Percentiles rank a stretch among this genome's conserved stretches.
phyloP scores from a whole-genome alignment of 2,329 filamentous ascomycete species.

The Nemania sp. region DNA sequence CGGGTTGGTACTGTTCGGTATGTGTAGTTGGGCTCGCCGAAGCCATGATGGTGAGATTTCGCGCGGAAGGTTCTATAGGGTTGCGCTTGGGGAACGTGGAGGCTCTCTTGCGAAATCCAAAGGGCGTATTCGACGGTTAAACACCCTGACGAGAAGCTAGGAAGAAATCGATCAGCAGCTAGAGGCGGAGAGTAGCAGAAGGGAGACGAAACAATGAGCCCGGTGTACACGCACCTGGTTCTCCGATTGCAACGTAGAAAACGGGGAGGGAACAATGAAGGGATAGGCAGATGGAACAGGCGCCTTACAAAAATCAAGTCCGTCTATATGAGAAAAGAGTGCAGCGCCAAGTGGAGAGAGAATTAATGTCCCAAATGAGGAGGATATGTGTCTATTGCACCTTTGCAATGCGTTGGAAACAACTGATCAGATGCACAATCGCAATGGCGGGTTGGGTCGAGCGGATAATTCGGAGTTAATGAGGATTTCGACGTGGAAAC shows the following conservation, averaged over 20 bases:
- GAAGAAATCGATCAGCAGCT: too few relatives aligned
- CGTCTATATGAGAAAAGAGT: slow-evolving; percentile 18
- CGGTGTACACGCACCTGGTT: slow-evolving; percentile 20
- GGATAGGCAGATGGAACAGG: slow-evolving; percentile 22
- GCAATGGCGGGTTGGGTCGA: not conserved
- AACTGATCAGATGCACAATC: slow-evolving; percentile 8
- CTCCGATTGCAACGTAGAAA: slow-evolving; percentile 12
- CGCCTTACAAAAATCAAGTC: slow-evolving; percentile 22
- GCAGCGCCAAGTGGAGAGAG: slow-evolving; percentile 4
- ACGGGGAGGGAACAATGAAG: slow-evolving; percentile 15
- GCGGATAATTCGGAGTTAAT: slow-evolving; percentile 1
- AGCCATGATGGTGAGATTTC: slow-evolving; percentile 50
- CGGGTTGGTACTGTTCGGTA: slow-evolving; percentile 46
- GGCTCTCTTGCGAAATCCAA: slow-evolving; percentile 16
- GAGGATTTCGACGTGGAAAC: slow-evolving; percentile 1
- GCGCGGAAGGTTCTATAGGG: slow-evolving; percentile 14
- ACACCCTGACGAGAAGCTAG: slow-evolving; percentile 6
- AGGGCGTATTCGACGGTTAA: slow-evolving; percentile 9
- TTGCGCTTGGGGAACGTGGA: slow-evolving; percentile 19
- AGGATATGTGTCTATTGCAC: slow-evolving; percentile 12
- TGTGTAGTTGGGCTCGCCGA: slow-evolving; percentile 59
- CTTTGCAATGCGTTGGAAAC: slow-evolving; percentile 9
- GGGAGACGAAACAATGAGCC: slow-evolving; percentile 1
- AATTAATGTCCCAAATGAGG: slow-evolving; percentile 20
- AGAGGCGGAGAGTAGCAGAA: not conserved